Evolutionary conservation across 2,329 filamentous ascomycete genomes (phyloP), one percentile per base, ranked within the genome.

Genomic region (Amphichorda felina): DNA sequence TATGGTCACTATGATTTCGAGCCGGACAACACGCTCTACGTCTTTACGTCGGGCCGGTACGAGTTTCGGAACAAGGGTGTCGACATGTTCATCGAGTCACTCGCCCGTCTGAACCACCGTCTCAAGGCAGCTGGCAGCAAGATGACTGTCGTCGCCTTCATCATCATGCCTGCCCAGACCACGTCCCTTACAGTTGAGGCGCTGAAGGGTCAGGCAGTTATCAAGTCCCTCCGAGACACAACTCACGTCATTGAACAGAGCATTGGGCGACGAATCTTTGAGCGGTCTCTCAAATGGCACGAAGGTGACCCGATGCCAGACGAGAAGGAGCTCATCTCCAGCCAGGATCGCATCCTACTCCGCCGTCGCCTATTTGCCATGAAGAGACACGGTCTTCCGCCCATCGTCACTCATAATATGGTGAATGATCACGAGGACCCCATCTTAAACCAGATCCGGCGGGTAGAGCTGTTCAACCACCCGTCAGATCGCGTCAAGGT

Each of bases 341-440:
- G 79, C 41, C 83, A 93, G 53, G 91, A 98, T 58, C 87, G 89
- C 43, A 87, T 96, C 40, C 74, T 96, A 50, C 74, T 98, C 35
- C 83, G 91, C 31, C 79, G 91, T 43, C 78, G 91, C 37, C 69
- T 98, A 33, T 98, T 94, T 53, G 91, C 88, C 42, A 95, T 96
- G 87, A 96, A 96, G 70, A 75, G 91, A 36, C 73, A 87, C 56
- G 77, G 75, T 27, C 73, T 96, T 21, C 91, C 91, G 4, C 91
- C 91, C 1, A 94, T 98, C 52, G 89, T 96, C 40, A 98, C 91
- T 4, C 91, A 98, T 69, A 96, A 98, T 70, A 95, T 98, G 89
- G 64, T 85, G 48, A 95, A 94, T 53, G 89, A 96, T 57, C 60
- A 72, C 27, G 89, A 95, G 48, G 91, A 98, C 49, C 91, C 89